Percentiles rank a stretch among this genome's conserved stretches.
Conservation (phyloP, 176 grass and related monocot genomes). For the Otatea glauca region DNA sequence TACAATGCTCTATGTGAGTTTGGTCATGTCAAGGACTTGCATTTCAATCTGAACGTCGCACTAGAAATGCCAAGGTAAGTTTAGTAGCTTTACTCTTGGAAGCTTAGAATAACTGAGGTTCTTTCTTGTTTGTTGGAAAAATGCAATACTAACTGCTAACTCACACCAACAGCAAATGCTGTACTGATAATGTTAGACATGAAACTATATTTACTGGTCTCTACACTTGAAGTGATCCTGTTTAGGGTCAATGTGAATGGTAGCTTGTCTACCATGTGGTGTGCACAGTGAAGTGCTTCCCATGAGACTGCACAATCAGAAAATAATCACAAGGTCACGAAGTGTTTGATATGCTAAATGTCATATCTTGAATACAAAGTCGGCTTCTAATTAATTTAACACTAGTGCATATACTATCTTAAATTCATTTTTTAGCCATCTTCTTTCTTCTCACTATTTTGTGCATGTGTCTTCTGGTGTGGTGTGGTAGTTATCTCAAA, state of each 20-base stretch:
- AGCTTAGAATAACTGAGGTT: background rate
- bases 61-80: constrained; percentile 65
- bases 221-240: constrained; percentile 1
- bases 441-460: constrained; percentile 18
- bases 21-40: constrained; percentile 60
- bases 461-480: background rate
- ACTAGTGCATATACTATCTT: background rate
- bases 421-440: background rate
- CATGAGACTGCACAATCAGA: background rate
- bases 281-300: constrained; percentile 9
- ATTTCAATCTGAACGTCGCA: constrained; percentile 62
- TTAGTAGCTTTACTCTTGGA: constrained; percentile 30
- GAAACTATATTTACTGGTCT: constrained; percentile 4
- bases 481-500: background rate
- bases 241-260: constrained; percentile 18
- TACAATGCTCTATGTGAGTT: constrained; percentile 60
- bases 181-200: background rate
- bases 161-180: background rate
- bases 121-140: background rate
- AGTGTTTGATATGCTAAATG: background rate
- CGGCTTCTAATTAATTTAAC: constrained; percentile 4
- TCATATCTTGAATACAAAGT: constrained; percentile 24
- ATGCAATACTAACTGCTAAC: background rate
- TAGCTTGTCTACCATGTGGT: background rate
- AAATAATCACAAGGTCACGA: background rate